Conservation (phyloP, 257 asterid species). For the Schizonepeta tenuifolia region DNA sequence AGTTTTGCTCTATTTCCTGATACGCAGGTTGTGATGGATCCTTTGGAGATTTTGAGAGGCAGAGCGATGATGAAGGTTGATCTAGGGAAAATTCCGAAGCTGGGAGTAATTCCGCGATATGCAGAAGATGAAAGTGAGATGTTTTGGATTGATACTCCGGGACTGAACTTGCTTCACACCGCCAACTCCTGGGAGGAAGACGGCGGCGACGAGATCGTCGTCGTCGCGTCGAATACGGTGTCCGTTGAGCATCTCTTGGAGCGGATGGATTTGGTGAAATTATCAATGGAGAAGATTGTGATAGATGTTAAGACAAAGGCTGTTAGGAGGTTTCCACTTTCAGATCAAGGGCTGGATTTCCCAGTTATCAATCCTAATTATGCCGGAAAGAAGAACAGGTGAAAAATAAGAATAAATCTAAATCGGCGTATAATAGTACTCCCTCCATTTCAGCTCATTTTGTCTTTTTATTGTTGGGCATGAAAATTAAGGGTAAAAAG, state of each 20-base stretch:
- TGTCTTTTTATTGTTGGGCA: neutral
- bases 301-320: conserved; percentile 43
- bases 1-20: conserved; percentile 51
- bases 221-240: conserved; percentile 46
- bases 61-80: conserved; percentile 36
- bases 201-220: conserved; percentile 39
- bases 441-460: too few relatives aligned
- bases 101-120: conserved; percentile 48
- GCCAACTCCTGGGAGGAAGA: conserved; percentile 66
- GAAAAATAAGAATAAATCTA: too few relatives aligned
- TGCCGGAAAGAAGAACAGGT: conserved; percentile 37
- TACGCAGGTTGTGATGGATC: conserved; percentile 42
- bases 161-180: conserved; percentile 43
- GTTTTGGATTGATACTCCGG: conserved; percentile 51
- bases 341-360: conserved; percentile 45
- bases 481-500: too few relatives aligned
- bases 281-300: conserved; percentile 37
- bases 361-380: conserved; percentile 46
- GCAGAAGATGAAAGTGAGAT: conserved; percentile 48
- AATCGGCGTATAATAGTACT: too few relatives aligned
- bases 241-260: conserved; percentile 37
- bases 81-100: conserved; percentile 37
- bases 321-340: conserved; percentile 34
- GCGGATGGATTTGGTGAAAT: conserved; percentile 37
- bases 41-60: conserved; percentile 38